phyloP scores from a whole-genome alignment of 2,329 filamentous ascomycete species.

The Lasiodiplodia hormozganensis region DNA sequence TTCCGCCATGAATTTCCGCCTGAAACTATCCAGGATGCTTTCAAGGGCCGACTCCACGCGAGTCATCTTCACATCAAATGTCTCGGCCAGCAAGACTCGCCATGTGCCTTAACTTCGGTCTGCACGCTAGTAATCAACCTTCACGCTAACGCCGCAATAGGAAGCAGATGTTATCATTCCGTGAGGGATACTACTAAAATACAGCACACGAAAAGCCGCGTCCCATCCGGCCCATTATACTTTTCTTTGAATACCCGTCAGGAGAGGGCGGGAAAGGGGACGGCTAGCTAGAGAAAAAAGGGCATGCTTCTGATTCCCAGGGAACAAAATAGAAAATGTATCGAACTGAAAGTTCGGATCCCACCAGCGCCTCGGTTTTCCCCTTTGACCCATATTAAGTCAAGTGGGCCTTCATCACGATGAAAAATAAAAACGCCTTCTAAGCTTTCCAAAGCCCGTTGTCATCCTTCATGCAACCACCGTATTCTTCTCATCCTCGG shows the following conservation, averaged over 20 bases:
- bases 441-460: conserved; percentile 22
- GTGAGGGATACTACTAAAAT: conserved; percentile 10
- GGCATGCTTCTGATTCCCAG: conserved; percentile 14
- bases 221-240: background rate
- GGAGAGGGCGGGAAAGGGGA: background rate
- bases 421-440: conserved; percentile 22
- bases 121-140: background rate
- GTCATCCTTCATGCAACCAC: conserved; percentile 20
- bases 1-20: background rate
- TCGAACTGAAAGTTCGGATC: background rate
- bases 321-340: background rate
- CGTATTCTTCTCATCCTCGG: background rate
- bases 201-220: conserved; percentile 9
- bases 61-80: background rate
- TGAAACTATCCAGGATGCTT: background rate
- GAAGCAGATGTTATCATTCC: conserved; percentile 11
- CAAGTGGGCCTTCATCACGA: conserved; percentile 12
- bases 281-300: conserved; percentile 1
- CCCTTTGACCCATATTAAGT: conserved; percentile 9
- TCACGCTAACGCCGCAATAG: background rate
- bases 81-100: background rate
- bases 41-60: background rate
- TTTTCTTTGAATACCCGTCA: background rate
- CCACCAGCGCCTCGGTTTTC: conserved; percentile 18
- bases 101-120: background rate